Evolutionary conservation across 768 basidiomycete genomes (phyloP), one percentile per base, ranked within the genome.

Genomic region (Ephemerocybe angulata): DNA sequence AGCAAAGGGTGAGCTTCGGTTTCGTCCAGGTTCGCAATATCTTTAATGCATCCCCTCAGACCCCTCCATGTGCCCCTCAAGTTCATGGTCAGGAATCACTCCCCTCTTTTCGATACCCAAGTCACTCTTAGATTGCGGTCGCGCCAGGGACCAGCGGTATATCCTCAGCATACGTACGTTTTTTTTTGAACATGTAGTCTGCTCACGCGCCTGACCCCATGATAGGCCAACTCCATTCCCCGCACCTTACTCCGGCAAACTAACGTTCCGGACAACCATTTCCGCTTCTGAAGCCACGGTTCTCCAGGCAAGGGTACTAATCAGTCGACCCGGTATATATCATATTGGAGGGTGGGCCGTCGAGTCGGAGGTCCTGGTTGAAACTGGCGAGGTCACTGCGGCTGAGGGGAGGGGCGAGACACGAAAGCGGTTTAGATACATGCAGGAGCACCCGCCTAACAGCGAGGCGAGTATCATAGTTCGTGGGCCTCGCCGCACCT

Each of bases 71-170:
- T 78, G 8, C 76, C 81, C 1, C 71, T 88, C 13, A 64, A 73
- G 6, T 79, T 94, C 58, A 70, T 69, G 15, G 57, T 96, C 27
- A 79, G 81, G 27, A 96, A 95, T 64, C 78, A 84, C 58, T 96
- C 93, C 0, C 69, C 83, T 37, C 82, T 85, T 1, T 76, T 84
- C 50, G 67, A 79, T 17, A 76, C 76, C n/a, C 76, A 80, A 41
- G 90, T 81, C 60, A 72, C 79, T 35, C 68, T 93, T 13, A 79
- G 70, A 56, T 64, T 90, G 7, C 61, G 66, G 11, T 60, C 67
- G 53, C 59, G 60, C 49, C 63, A 19, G 25, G 12, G 41, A 50
- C 42, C 3, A 22, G 19, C 17, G 22, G 55, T 50, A 50, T 37
- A 33, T 43, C n/a, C 21, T n/a, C n/a, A n/a, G 19, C 25, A 29